Conservation (phyloP, 306 rosid species). For the Corylus heterophylla region DNA sequence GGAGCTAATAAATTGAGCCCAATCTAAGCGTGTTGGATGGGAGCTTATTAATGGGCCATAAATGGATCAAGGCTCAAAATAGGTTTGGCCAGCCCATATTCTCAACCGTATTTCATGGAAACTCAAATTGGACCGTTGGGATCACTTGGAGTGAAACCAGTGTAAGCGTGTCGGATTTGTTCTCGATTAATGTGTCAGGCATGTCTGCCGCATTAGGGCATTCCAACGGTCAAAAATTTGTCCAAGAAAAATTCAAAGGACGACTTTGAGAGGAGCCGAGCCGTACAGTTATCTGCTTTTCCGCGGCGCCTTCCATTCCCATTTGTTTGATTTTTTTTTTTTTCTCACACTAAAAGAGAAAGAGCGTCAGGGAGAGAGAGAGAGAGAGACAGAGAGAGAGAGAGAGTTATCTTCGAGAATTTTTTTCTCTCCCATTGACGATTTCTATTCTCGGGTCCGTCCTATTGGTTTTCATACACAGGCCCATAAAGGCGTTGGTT, state of each 20-base stretch:
- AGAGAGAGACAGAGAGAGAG: background rate
- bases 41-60: too few species aligned
- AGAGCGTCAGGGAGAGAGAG: background rate
- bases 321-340: background rate
- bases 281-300: slow-evolving; percentile 19
- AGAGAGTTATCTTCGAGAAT: background rate
- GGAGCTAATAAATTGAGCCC: background rate
- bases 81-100: too few species aligned
- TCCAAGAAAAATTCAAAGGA: background rate
- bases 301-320: slow-evolving; percentile 12
- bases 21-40: too few species aligned
- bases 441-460: background rate
- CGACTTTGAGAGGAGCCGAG: background rate
- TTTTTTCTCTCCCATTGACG: background rate
- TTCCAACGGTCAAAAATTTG: slow-evolving; percentile 28
- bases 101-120: too few species aligned
- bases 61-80: too few species aligned
- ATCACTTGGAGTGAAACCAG: too few species aligned
- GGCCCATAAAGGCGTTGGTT: background rate
- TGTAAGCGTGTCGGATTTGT: background rate
- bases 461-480: background rate
- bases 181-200: background rate
- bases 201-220: background rate
- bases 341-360: background rate
- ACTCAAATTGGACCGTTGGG: too few species aligned